A percentile compares a stretch with the other conserved stretches of the same genome.
Conservation (phyloP, 495 filamentous ascomycete genomes). For the Hypoxylon crocopeplum region DNA sequence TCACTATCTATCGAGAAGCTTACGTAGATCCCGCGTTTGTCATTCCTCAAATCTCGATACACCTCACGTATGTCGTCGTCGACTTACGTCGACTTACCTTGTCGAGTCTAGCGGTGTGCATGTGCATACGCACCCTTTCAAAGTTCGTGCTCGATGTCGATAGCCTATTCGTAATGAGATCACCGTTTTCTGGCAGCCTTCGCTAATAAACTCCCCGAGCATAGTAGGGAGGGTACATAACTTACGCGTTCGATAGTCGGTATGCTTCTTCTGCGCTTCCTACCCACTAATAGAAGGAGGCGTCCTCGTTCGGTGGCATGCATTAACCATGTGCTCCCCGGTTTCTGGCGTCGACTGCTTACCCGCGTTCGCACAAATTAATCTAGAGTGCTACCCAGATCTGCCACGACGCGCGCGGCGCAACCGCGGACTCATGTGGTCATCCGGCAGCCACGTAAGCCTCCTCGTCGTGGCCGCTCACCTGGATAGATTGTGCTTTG, state of each 20-base stretch:
- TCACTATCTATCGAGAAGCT: not conserved
- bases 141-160: too few species aligned
- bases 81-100: not conserved
- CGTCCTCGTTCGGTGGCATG: not conserved
- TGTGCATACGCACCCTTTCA: too few species aligned
- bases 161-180: not conserved
- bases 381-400: slow-evolving; percentile 23
- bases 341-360: not conserved
- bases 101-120: too few species aligned
- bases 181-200: not conserved
- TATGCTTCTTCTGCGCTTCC: not conserved
- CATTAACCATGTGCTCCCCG: not conserved
- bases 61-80: not conserved
- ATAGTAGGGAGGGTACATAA: not conserved
- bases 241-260: not conserved
- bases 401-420: slow-evolving; percentile 10
- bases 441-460: not conserved
- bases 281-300: not conserved
- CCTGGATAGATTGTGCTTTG: slow-evolving; percentile 1
- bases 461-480: slow-evolving; percentile 3
- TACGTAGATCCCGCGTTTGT: not conserved
- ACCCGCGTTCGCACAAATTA: slow-evolving; percentile 13
- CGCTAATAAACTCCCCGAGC: slow-evolving; percentile 17
- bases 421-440: slow-evolving; percentile 22
- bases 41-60: not conserved